These are phyloP conservation scores for Nannizziopsis barbatae DNA, from an alignment of 2,329 filamentous ascomycete genomes.

Conservation along the genomic window DNA sequence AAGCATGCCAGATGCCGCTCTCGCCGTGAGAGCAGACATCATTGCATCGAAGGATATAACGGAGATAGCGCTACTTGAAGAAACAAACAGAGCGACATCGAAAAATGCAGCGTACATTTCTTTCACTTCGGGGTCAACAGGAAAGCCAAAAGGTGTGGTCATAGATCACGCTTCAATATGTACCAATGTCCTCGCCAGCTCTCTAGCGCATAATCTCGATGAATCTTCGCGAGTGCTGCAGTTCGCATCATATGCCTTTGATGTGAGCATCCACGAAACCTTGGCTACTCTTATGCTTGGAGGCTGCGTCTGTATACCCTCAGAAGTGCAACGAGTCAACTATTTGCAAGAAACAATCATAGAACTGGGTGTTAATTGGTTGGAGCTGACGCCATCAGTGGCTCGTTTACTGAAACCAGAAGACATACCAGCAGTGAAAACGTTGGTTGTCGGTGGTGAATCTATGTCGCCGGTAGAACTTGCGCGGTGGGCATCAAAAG, in stretches of 20 bases:
- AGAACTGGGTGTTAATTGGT: conserved; percentile 37
- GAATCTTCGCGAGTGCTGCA: conserved; percentile 27
- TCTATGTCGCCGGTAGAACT: conserved; percentile 25
- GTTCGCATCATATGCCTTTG: conserved; percentile 38
- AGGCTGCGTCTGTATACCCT: conserved; percentile 38
- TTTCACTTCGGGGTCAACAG: conserved; percentile 43
- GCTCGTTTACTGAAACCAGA: conserved; percentile 23
- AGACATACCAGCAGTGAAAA: conserved; percentile 24
- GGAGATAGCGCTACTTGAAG: neutral
- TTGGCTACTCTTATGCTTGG: conserved; percentile 29
- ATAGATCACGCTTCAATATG: conserved; percentile 47
- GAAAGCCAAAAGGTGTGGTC: conserved; percentile 45
- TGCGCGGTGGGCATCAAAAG: conserved; percentile 20
- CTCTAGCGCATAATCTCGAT: conserved; percentile 37
- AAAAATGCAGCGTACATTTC: conserved; percentile 41
- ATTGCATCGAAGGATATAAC: neutral
- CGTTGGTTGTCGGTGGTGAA: conserved; percentile 32
- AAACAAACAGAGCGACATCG: neutral
- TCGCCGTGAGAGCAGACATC: neutral
- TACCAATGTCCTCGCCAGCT: conserved; percentile 40
- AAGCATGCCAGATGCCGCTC: neutral
- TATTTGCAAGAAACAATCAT: conserved; percentile 25
- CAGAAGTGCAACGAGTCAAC: conserved; percentile 34
- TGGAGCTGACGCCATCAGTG: conserved; percentile 40
- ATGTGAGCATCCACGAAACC: conserved; percentile 31